These are phyloP conservation scores for Apiosordaria backusii DNA, from an alignment of 495 filamentous ascomycete species.

Conservation along the genomic window DNA sequence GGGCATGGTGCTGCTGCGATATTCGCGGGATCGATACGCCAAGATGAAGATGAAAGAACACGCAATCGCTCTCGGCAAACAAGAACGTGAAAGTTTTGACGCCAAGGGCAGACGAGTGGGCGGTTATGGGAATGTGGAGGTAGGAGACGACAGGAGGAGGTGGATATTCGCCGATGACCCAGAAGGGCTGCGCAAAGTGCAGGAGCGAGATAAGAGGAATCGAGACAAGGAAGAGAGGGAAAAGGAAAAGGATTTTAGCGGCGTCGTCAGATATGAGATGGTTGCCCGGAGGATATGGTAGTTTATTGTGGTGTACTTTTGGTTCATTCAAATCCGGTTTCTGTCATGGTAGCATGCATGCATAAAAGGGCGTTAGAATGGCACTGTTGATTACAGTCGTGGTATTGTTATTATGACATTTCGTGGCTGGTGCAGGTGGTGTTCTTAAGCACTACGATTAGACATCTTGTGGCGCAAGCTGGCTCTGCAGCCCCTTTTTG, in stretches of 20 bases:
- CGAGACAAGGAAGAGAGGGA: constrained; percentile 57
- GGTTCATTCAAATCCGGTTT: neutral
- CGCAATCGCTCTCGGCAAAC: constrained; percentile 41
- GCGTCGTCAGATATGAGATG: constrained; percentile 86
- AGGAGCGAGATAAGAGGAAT: constrained; percentile 61
- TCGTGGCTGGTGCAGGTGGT: neutral
- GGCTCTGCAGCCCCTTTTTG: constrained; percentile 66
- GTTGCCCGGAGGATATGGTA: constrained; percentile 51
- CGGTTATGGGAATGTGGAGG: constrained; percentile 78
- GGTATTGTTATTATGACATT: neutral
- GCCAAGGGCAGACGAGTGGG: constrained; percentile 71
- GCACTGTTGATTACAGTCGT: neutral
- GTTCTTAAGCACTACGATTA: neutral
- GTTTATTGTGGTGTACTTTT: neutral
- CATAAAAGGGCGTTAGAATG: neutral
- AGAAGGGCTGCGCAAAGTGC: constrained; percentile 61
- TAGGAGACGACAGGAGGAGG: constrained; percentile 79
- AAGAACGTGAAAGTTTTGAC: constrained; percentile 54
- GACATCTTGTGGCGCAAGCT: constrained; percentile 40
- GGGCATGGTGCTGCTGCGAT: constrained; percentile 74
- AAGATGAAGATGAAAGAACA: constrained; percentile 72
- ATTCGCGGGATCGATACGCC: constrained; percentile 70
- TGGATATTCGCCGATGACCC: constrained; percentile 87
- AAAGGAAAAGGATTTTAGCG: constrained; percentile 51
- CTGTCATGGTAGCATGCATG: neutral